phyloP scores from a whole-genome alignment of 78 protist genomes.

The Protostelium mycophagum region DNA sequence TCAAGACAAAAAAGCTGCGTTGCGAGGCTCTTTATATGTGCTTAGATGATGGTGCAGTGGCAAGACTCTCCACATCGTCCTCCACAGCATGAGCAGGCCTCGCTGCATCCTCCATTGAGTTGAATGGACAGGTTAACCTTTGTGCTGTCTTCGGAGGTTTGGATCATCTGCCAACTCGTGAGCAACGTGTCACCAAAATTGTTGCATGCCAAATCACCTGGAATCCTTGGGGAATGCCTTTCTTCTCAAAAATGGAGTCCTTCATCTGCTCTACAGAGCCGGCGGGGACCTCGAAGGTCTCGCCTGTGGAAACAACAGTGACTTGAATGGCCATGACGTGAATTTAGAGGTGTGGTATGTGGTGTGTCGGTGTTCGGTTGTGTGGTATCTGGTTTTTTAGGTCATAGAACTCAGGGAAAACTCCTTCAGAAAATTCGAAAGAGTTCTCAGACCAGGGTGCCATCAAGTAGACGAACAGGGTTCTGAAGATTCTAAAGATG shows the following conservation, averaged over 20 bases:
- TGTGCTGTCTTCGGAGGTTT: not conserved
- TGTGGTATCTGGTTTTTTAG: too few relatives aligned
- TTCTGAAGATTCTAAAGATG: too few relatives aligned
- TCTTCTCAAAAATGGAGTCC: not conserved
- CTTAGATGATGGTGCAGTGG: not conserved
- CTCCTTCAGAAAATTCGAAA: too few relatives aligned
- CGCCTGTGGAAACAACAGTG: not conserved
- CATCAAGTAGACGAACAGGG: too few relatives aligned
- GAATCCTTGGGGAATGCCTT: not conserved
- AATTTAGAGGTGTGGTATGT: constrained; percentile 1
- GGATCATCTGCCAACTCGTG: not conserved
- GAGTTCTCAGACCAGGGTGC: too few relatives aligned
- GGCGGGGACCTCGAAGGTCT: not conserved
- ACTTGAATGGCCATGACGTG: not conserved
- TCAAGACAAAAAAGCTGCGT: too few relatives aligned
- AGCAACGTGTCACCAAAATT: not conserved
- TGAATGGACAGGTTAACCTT: not conserved
- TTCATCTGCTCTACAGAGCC: not conserved
- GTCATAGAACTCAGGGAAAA: too few relatives aligned
- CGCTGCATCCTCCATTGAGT: not conserved
- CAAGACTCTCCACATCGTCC: not conserved
- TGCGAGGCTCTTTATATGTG: too few relatives aligned
- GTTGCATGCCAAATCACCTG: not conserved
- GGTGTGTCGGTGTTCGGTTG: too few relatives aligned
- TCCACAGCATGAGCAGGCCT: not conserved